A percentile compares a stretch with the other conserved stretches of the same genome.
Evolutionary conservation across 495 filamentous ascomycete species (phyloP).

Genomic region (Penicillium angulare): DNA sequence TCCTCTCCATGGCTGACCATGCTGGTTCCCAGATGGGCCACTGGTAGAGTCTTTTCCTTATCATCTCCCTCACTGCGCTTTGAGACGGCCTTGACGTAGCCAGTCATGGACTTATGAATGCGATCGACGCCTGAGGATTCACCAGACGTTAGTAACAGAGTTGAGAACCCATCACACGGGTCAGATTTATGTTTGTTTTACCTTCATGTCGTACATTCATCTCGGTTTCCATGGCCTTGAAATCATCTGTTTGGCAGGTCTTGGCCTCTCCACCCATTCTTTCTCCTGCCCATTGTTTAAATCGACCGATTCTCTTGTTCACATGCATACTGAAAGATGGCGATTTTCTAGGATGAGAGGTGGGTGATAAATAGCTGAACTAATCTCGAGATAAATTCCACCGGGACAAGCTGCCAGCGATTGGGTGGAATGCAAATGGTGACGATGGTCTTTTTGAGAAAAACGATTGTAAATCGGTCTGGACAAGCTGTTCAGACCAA

Average conservation of each 20-base stretch:
- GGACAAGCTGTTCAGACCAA: not conserved
- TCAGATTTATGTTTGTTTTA: slow-evolving; percentile 33
- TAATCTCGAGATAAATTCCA: not conserved
- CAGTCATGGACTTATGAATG: slow-evolving; percentile 83
- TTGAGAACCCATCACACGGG: not conserved
- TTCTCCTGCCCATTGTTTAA: slow-evolving; percentile 98
- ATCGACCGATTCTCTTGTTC: slow-evolving; percentile 92
- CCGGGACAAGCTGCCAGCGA: not conserved
- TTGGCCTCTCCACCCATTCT: slow-evolving; percentile 94
- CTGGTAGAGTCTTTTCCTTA: slow-evolving; percentile 78
- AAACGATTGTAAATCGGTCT: not conserved
- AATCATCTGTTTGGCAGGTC: slow-evolving; percentile 85
- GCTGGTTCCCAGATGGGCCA: slow-evolving; percentile 76
- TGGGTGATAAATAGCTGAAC: not conserved
- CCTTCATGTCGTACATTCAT: slow-evolving; percentile 92
- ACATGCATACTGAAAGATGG: slow-evolving; percentile 67
- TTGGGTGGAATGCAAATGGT: not conserved
- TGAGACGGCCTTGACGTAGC: slow-evolving; percentile 88
- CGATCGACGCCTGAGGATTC: slow-evolving; percentile 74
- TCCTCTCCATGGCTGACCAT: slow-evolving; percentile 95
- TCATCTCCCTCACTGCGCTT: slow-evolving; percentile 83
- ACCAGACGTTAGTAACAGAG: not conserved
- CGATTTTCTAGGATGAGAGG: not conserved
- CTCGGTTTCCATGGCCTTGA: slow-evolving; percentile 88
- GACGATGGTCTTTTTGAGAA: not conserved